Base-by-base conservation (phyloP, 768 basidiomycete species). In the Candolleomyces efflorescens region DNA sequence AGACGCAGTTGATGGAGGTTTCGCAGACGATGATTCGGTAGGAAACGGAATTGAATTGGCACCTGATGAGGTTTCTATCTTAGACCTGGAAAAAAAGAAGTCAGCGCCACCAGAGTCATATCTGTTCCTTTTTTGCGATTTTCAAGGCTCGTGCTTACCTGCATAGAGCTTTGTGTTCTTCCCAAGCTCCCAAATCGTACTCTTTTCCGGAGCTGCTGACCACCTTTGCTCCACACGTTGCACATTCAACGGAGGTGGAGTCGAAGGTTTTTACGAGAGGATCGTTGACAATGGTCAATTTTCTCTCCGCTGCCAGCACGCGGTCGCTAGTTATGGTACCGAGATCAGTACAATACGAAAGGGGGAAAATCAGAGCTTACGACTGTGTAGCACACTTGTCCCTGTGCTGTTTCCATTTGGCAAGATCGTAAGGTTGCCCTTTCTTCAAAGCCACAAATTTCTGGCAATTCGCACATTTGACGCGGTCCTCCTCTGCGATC, bases 271-370 rank as follows among this genome's bases (percentile, higher is more conserved):
- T 81, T 44, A 77, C 86, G 62, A 84, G 83, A 23, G 80, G 64
- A 67, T 90, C 88, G 60, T 87, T 89, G 32, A 87, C 75, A 58
- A 90, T 69, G 54, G 72, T 69, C 37, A 88, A 69, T 69, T 82
- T 85, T 57, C 87, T 77, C 61, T 87, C 83, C 15, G 84, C 80
- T 17, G 81, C 78, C 7, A 84, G 81, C 38, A 87, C 81, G 27
- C 84, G 79, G 56, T 79, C 81, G 62, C 78, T 80, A 5, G 84
- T 39, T 23, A 53, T 38, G 24, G 51, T 49, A 61, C 52, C 22
- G 22, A 18, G 45, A 43, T 48, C 26, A 17, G 20, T 9, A 44
- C 17, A 15, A 37, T 20, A 18, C 37, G 27, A 61, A 61, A 51
- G 57, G 24, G 44, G 44, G 39, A 64, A 54, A 64, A 50, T 53